Base-by-base conservation (phyloP, 805 yeast species). In the Jamesozyma jinghongensis region DNA sequence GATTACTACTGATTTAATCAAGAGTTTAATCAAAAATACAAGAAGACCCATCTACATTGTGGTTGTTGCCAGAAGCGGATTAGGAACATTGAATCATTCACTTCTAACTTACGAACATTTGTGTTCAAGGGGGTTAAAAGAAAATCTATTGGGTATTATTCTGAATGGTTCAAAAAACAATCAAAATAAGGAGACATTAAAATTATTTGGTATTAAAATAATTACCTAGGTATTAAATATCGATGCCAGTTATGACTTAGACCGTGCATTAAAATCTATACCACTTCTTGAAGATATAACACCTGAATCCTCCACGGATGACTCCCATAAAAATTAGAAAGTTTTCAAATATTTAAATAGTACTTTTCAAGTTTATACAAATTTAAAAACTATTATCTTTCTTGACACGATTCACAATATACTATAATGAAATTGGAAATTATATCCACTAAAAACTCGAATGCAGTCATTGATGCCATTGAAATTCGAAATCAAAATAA, bases 211-310 rank as follows among this genome's bases (percentile, higher is more conserved):
- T n/a, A 49, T 50, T 1, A 49, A 39, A 1, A 43, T 58, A 13
- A 22, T 57, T 14, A 51, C 56, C 19, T 65, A 51, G 43, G 69
- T 62, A 40, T 69, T 73, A 37, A 62, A 67, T 45, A 41, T 47
- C 18, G 38, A 36, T 20, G 34, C 41, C 20, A 37, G 32, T 7
- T 30, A 40, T 3, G 45, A 46, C n/a, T 18, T 30, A 30, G 16
- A 30, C n/a, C 5, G 8, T 30, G 19, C 18, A 14, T 3, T 36
- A 3, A 37, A 28, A 17, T 14, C 22, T 11, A n/a, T 33, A 13
- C 36, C 36, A 33, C 5, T 12, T 7, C 18, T 33, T 4, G n/a
- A 33, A 30, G 16, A 36, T 49, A 19, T 52, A 41, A 32, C 17
- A 35, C 5, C n/a, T 32, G 30, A 33, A 30, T n/a, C 17, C 4